phyloP scores from a whole-genome alignment of 192 early-diverging fungal species.

The Allomyces macrogynus region DNA sequence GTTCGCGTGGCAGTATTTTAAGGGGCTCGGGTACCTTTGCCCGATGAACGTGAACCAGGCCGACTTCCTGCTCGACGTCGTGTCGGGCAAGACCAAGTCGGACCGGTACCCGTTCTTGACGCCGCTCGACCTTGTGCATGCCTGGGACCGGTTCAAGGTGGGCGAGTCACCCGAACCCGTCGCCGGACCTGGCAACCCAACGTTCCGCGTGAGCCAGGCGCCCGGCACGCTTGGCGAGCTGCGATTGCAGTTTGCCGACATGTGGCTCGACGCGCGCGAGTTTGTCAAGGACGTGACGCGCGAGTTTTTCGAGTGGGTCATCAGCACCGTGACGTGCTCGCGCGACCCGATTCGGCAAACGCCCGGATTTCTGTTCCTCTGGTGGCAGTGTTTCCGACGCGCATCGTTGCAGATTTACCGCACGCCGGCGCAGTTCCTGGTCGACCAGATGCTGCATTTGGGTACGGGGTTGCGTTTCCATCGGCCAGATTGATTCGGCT shows the following conservation, averaged over 20 bases:
- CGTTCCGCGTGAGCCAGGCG: neutral
- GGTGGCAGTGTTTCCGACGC: constrained; percentile 1
- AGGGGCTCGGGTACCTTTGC: constrained; percentile 19
- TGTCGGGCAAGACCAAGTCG: constrained; percentile 27
- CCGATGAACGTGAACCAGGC: constrained; percentile 18
- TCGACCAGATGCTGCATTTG: constrained; percentile 7
- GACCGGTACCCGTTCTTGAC: constrained; percentile 12
- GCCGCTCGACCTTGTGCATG: constrained; percentile 21
- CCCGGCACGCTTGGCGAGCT: constrained; percentile 3
- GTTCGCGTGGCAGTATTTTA: constrained; percentile 23
- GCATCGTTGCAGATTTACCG: constrained; percentile 11
- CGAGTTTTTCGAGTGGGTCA: neutral
- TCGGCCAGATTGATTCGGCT: constrained; percentile 21
- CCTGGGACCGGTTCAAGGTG: constrained; percentile 20
- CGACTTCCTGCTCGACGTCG: constrained; percentile 49
- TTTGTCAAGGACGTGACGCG: neutral
- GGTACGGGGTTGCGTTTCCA: constrained; percentile 17
- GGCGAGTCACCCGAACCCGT: constrained; percentile 10
- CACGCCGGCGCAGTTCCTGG: constrained; percentile 10
- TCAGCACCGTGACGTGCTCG: neutral
- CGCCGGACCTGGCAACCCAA: neutral
- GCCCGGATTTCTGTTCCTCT: neutral
- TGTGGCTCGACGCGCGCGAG: neutral
- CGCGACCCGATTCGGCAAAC: neutral
- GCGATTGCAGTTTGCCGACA: neutral